phyloP scores from a whole-genome alignment of 805 yeast genomes.

The Ogataea nitratoaversa region DNA sequence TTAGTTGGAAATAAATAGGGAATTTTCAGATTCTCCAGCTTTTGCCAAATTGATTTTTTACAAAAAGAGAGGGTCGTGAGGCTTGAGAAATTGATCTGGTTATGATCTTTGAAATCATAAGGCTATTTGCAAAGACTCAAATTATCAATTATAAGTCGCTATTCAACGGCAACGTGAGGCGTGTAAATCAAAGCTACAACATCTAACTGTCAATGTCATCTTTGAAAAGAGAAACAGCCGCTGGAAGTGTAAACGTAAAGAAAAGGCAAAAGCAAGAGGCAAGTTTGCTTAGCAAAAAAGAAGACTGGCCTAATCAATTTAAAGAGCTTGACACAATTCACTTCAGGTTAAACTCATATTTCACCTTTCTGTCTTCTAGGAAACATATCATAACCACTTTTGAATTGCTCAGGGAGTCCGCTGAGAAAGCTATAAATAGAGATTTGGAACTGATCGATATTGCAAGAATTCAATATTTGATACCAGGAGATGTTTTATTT shows the following conservation, averaged over 20 bases:
- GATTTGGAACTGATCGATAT: slow-evolving; percentile 49
- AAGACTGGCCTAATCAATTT: slow-evolving; percentile 29
- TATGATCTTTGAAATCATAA: no score
- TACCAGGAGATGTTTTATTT: slow-evolving; percentile 67
- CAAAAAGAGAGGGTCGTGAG: no score
- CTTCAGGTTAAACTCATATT: slow-evolving; percentile 53
- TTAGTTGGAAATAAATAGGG: no score
- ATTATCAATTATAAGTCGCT: no score
- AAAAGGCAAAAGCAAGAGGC: slow-evolving; percentile 5
- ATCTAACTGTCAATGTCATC: slow-evolving; percentile 1
- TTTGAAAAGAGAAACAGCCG: neutral
- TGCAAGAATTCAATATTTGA: slow-evolving; percentile 54
- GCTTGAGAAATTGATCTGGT: no score
- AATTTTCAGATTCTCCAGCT: no score
- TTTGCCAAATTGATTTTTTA: no score
- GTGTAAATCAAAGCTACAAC: neutral
- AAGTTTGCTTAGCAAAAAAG: slow-evolving; percentile 2
- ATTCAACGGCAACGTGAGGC: neutral
- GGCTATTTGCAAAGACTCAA: no score
- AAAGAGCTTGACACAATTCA: slow-evolving; percentile 44
- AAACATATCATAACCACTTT: slow-evolving; percentile 58
- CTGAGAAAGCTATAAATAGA: slow-evolving; percentile 45
- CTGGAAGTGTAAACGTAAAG: neutral
- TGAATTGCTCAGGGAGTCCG: slow-evolving; percentile 47
- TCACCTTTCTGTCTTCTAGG: slow-evolving; percentile 57